Evolutionary conservation across 2,329 filamentous ascomycete species (phyloP).

Genomic region (Aureobasidium sp.): DNA sequence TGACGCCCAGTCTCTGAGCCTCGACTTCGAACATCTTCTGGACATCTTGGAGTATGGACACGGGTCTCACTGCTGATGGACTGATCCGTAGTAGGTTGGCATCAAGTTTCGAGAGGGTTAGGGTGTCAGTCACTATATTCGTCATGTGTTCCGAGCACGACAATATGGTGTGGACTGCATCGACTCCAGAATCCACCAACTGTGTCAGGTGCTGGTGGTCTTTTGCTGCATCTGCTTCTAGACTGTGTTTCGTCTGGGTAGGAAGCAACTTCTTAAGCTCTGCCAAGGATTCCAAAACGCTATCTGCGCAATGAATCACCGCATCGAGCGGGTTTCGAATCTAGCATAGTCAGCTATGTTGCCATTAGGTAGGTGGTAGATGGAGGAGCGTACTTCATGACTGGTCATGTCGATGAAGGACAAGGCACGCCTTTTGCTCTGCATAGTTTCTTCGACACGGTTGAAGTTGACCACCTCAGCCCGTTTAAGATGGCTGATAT

Average conservation of each 20-base stretch:
- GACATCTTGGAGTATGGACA: conserved; percentile 28
- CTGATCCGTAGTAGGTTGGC: conserved; percentile 30
- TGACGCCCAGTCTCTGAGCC: conserved; percentile 26
- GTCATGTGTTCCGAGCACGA: conserved; percentile 25
- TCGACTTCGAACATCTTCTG: conserved; percentile 32
- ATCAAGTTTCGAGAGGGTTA: conserved; percentile 34
- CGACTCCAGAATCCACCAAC: conserved; percentile 18
- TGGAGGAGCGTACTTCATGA: background rate
- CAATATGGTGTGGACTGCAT: conserved; percentile 23
- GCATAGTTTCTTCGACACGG: conserved; percentile 28
- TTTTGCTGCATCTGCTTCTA: background rate
- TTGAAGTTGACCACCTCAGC: conserved; percentile 23
- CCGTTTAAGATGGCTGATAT: conserved; percentile 28
- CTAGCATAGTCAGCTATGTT: conserved; percentile 22
- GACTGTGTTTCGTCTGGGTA: background rate
- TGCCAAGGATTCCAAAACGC: conserved; percentile 2
- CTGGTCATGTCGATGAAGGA: conserved; percentile 12
- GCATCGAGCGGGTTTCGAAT: conserved; percentile 38
- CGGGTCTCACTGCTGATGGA: conserved; percentile 30
- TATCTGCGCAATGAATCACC: conserved; percentile 38
- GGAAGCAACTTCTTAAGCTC: background rate
- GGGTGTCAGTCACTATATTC: conserved; percentile 40
- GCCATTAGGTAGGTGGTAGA: background rate
- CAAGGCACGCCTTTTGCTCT: conserved; percentile 29
- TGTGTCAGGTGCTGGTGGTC: conserved; percentile 1